Base-by-base conservation (phyloP, 805 yeast species). In the Maudiozyma barnettii region DNA sequence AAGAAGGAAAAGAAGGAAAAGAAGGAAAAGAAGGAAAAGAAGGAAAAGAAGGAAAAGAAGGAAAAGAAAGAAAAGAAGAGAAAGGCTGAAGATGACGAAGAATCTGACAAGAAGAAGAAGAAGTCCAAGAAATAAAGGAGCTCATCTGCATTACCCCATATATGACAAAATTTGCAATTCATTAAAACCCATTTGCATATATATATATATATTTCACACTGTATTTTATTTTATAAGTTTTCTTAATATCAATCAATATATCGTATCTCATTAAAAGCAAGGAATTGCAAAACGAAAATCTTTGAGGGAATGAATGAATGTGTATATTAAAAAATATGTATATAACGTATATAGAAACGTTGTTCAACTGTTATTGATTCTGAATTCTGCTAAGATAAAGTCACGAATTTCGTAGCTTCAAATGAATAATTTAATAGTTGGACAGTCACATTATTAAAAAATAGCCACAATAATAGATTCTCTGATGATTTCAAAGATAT, bases 21-120 rank as follows among this genome's bases (percentile, higher is more conserved):
- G 61, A 73, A 76, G 62, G 74, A 72, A 67, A 73, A 75, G 67
- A 73, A 72, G 68, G 73, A 70, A 57, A 76, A 77, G 70, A 73
- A 78, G 66, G 73, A 69, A 48, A 72, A 70, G 72, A 57, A 70
- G 70, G 67, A 59, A 47, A 58, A 57, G 53, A 72, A 73, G 66
- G 72, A 71, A 58, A 69, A 70, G 65, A 60, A 60, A 48, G 66
- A 60, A 50, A 56, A 61, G 57, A 60, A 58, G 55, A 59, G 63
- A 56, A 59, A 58, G 53, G 58, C 61, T 29, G 66, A 58, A 33
- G 49, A 47, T 33, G 69, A 60, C 43, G 63, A 52, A 39, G 66
- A 57, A 39, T 58, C 59, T 31, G 65, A 62, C 43, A 61, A 63
- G 57, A 65, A 65, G 55, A 54, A 67, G 59, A 71, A 70, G 63